Evolutionary conservation across 495 filamentous ascomycete genomes (phyloP).

Genomic region (Penicillium lagena): DNA sequence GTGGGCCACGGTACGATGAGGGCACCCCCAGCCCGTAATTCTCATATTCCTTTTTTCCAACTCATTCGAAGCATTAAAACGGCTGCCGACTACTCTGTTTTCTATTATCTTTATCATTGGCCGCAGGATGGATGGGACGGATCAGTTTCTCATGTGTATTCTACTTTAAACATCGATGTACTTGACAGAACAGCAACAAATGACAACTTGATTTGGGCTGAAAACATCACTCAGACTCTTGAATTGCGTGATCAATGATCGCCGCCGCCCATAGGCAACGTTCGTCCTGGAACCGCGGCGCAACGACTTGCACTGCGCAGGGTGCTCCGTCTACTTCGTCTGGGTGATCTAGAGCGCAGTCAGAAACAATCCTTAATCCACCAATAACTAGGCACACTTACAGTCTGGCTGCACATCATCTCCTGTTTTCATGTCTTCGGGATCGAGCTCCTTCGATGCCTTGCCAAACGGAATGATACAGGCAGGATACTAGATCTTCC

Average conservation of each 20-base stretch:
- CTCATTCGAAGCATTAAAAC: conserved; percentile 4
- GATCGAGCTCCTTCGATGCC: conserved; percentile 29
- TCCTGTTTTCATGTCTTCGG: conserved; percentile 13
- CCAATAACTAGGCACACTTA: conserved; percentile 9
- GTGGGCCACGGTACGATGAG: conserved; percentile 50
- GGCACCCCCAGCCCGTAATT: conserved; percentile 42
- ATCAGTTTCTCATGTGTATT: conserved; percentile 19
- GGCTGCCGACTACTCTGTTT: conserved; percentile 1
- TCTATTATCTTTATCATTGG: conserved; percentile 4
- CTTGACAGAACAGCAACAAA: conserved; percentile 13
- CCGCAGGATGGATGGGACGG: background rate
- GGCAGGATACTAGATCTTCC: conserved; percentile 20
- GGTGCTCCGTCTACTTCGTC: conserved; percentile 29
- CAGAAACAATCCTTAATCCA: background rate
- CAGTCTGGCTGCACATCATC: conserved; percentile 28
- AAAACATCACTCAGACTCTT: background rate
- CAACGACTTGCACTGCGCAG: conserved; percentile 32
- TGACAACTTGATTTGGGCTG: conserved; percentile 6
- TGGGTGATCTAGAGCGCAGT: conserved; percentile 20
- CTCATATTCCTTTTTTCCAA: conserved; percentile 1
- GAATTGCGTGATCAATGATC: conserved; percentile 25
- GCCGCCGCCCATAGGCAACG: conserved; percentile 29
- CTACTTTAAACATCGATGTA: conserved; percentile 15
- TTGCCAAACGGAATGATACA: conserved; percentile 28
- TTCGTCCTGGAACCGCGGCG: conserved; percentile 37